A percentile compares a stretch with the other conserved stretches of the same genome.
phyloP scores from a whole-genome alignment of 2,329 filamentous ascomycete genomes.

The Leptosphaerulina australis region DNA sequence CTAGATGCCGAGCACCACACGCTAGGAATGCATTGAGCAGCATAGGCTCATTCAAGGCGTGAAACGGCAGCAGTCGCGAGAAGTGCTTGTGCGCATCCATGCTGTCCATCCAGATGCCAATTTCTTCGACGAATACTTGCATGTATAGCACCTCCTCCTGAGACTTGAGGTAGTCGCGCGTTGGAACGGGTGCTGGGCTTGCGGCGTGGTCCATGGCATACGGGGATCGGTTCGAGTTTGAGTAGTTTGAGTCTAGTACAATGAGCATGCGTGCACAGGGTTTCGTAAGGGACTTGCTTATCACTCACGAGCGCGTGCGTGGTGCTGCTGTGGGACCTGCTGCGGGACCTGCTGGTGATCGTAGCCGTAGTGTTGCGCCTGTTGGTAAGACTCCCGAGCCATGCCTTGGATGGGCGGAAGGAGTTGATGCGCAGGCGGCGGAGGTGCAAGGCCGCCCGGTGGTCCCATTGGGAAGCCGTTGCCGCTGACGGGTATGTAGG shows the following conservation, averaged over 20 bases:
- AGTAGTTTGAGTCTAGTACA: slow-evolving; percentile 29
- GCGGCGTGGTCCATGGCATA: slow-evolving; percentile 34
- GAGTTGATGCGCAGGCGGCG: slow-evolving; percentile 53
- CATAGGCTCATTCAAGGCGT: slow-evolving; percentile 83
- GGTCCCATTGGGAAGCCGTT: slow-evolving; percentile 42
- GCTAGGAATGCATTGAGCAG: slow-evolving; percentile 86
- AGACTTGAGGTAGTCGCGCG: slow-evolving; percentile 69
- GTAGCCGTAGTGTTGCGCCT: slow-evolving; percentile 51
- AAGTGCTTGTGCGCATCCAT: slow-evolving; percentile 88
- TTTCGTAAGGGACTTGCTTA: background rate
- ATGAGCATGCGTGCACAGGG: slow-evolving; percentile 15
- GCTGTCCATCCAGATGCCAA: slow-evolving; percentile 92
- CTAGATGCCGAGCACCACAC: slow-evolving; percentile 83
- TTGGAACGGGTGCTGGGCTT: slow-evolving; percentile 36
- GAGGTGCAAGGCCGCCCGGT: slow-evolving; percentile 29
- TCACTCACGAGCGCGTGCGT: slow-evolving; percentile 31
- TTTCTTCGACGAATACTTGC: slow-evolving; percentile 89
- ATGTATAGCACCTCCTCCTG: slow-evolving; percentile 85
- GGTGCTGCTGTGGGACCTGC: slow-evolving; percentile 38
- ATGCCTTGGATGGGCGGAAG: slow-evolving; percentile 60
- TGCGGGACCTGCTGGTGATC: slow-evolving; percentile 45
- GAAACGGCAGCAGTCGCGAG: slow-evolving; percentile 79
- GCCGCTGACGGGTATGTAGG: slow-evolving; percentile 23
- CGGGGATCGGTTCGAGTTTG: slow-evolving; percentile 34
- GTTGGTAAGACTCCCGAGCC: slow-evolving; percentile 54